Base-by-base conservation (phyloP, 345 rosid species). In the Moringa oleifera region DNA sequence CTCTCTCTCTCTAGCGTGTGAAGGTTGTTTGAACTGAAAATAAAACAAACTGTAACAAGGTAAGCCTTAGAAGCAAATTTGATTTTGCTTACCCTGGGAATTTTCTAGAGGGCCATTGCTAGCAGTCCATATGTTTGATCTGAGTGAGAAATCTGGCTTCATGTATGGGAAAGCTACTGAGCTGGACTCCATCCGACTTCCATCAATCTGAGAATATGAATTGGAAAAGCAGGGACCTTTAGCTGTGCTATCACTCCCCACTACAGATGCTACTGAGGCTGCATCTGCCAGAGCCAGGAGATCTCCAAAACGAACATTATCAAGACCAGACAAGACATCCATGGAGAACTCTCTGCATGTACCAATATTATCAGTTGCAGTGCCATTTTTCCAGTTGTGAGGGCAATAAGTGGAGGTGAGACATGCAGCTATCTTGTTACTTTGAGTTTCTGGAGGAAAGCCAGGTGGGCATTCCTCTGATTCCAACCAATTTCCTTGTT, bases 241-340 rank as follows among this genome's bases (percentile, higher is more conserved):
- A 15, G 6, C 47, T 15, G 17, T 41, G 28, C 33, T 18, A 10
- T 47, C 59, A 59, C 22, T 59, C 0, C 37, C 58, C 33, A 55
- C 22, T 0, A 63, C 8, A 47, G 66, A 33, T 13, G 50, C 57
- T 0, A 52, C 47, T 15, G 80, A 62, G 0, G 85, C 85, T 25
- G 76, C 77, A 65, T 83, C 77, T 7, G 85, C 86, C 23, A 80
- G 80, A 52, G 81, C 85, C 71, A 89, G 51, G 18, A 87, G 89
- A 22, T 81, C 75, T 15, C 46, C 51, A 58, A 74, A 83, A 66
- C 83, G 65, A 18, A 82, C 71, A 15, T 73, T 65, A 21, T 65
- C 68, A 49, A 61, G 69, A 46, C 18, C 52, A 6, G 55, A 67
- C 50, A 71, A 16, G 25, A 70, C 62, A 9, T 57, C 62, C 33